Evolutionary conservation across 768 basidiomycete genomes (phyloP).

Genomic region (Naganishia kalamii): DNA sequence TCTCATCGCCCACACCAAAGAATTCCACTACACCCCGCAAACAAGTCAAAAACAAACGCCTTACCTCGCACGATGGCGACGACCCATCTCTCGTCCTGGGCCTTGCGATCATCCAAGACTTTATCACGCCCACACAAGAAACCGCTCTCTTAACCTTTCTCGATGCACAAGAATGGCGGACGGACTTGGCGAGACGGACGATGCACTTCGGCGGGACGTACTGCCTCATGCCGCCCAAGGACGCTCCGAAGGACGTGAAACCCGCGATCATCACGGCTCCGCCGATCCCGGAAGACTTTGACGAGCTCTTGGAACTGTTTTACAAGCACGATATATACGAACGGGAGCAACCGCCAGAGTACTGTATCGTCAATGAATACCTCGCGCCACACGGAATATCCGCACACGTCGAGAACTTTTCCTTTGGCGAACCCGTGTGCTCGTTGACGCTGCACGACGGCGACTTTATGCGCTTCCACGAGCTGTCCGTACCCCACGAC

Average conservation of each 20-base stretch:
- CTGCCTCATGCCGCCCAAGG: background rate
- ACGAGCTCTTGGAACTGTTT: background rate
- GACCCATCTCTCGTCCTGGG: background rate
- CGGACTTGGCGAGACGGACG: background rate
- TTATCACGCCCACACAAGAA: background rate
- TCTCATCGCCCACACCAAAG: background rate
- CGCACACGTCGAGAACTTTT: slow-evolving; percentile 12
- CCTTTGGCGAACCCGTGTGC: slow-evolving; percentile 11
- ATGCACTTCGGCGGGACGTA: slow-evolving; percentile 13
- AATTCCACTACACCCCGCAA: background rate
- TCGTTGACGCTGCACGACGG: slow-evolving; percentile 2
- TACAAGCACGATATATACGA: background rate
- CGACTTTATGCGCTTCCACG: slow-evolving; percentile 10
- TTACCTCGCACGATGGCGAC: background rate
- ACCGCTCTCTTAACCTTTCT: background rate
- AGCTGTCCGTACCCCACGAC: background rate
- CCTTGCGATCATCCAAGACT: background rate
- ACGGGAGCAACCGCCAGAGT: background rate
- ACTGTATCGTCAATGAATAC: slow-evolving; percentile 14
- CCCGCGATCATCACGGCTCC: slow-evolving; percentile 2
- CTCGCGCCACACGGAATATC: background rate
- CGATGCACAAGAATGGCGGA: background rate
- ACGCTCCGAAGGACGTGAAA: background rate
- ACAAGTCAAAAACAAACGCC: background rate
- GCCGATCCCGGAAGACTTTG: background rate